Percentiles rank a stretch among this genome's conserved stretches.
phyloP scores from a whole-genome alignment of 2,329 filamentous ascomycete genomes.

The Dothiorella sarmentorum region DNA sequence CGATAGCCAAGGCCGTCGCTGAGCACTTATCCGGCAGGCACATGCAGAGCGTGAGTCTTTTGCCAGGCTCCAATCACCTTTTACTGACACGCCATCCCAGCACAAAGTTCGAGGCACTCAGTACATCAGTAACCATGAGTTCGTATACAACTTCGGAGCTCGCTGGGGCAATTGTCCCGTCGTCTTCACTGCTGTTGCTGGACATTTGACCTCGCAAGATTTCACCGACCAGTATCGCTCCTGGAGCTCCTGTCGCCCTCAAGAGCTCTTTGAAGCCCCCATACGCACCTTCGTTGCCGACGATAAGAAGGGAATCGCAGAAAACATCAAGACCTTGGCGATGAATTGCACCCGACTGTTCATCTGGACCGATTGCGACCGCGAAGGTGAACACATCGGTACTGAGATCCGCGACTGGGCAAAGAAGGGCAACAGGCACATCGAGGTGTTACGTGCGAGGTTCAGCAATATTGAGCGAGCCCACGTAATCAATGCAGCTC shows the following conservation, averaged over 20 bases:
- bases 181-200: constrained; percentile 89
- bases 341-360: constrained; percentile 70
- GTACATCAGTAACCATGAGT: constrained; percentile 93
- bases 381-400: constrained; percentile 95
- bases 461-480: constrained; percentile 96
- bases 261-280: constrained; percentile 74
- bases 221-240: constrained; percentile 71
- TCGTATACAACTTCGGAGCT: constrained; percentile 80
- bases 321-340: constrained; percentile 81
- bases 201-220: constrained; percentile 78
- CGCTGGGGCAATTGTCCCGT: constrained; percentile 79
- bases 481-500: constrained; percentile 84
- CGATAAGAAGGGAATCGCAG: constrained; percentile 76
- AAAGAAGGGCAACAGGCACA: constrained; percentile 64
- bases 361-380: constrained; percentile 99
- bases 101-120: constrained; percentile 62
- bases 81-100: constrained; percentile 42
- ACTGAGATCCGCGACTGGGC: constrained; percentile 84
- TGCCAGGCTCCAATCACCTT: neutral
- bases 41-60: neutral
- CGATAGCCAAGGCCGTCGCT: constrained; percentile 92
- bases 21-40: constrained; percentile 74
- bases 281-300: constrained; percentile 63
- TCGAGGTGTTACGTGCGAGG: constrained; percentile 78
- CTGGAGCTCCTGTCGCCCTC: constrained; percentile 79